Evolutionary conservation across 805 yeast genomes (phyloP).

Genomic region (Saccharomycopsis selenospora): DNA sequence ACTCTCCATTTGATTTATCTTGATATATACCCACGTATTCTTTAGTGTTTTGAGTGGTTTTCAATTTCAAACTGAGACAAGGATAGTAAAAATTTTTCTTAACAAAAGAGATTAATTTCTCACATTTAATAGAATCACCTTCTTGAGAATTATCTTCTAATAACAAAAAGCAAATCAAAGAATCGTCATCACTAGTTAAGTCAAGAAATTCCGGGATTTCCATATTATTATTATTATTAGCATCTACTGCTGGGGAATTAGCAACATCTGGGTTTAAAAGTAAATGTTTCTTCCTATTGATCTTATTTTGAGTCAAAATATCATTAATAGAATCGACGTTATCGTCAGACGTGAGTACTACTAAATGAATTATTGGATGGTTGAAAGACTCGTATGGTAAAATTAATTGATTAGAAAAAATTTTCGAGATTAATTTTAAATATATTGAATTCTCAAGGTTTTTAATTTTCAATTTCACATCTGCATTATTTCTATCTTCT

Average conservation of each 20-base stretch:
- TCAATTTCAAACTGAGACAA: conserved; percentile 14
- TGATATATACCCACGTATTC: background rate
- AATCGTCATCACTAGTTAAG: conserved; percentile 20
- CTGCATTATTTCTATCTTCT: background rate
- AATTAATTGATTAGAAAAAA: conserved; percentile 9
- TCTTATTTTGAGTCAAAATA: conserved; percentile 8
- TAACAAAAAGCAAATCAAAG: conserved; percentile 18
- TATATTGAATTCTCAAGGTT: conserved; percentile 8
- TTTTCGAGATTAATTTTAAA: conserved; percentile 7
- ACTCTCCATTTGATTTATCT: background rate
- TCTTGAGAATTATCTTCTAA: conserved; percentile 5
- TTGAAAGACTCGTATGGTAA: conserved; percentile 21
- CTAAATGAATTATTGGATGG: conserved; percentile 19
- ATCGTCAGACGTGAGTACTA: conserved; percentile 14
- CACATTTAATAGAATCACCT: conserved; percentile 14
- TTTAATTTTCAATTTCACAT: conserved; percentile 3
- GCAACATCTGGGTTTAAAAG: conserved; percentile 7
- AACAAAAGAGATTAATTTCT: conserved; percentile 12
- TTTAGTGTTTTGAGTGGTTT: background rate
- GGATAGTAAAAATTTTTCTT: conserved; percentile 20
- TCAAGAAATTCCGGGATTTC: conserved; percentile 16
- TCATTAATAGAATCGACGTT: conserved; percentile 7
- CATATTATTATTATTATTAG: background rate
- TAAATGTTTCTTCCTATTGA: conserved; percentile 17
- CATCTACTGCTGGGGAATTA: background rate